These are phyloP conservation scores for Tolypocladium capitatum DNA, from an alignment of 2,329 filamentous ascomycete species.

Conservation along the genomic window DNA sequence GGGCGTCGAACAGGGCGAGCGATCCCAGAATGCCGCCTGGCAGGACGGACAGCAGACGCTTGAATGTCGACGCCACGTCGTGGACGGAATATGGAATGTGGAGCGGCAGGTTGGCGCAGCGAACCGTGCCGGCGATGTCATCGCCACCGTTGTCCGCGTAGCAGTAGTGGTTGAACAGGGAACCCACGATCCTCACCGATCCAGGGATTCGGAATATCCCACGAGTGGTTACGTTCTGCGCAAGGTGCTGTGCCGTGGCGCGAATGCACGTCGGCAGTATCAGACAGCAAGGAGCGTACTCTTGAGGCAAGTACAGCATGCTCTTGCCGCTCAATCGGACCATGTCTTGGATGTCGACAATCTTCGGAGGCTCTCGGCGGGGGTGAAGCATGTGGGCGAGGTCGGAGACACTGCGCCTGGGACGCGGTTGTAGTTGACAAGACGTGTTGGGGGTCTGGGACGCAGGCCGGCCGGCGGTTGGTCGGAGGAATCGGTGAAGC, in stretches of 20 bases:
- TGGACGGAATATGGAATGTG: constrained; percentile 48
- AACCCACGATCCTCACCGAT: constrained; percentile 39
- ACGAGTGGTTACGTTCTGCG: constrained; percentile 39
- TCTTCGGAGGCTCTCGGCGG: constrained; percentile 31
- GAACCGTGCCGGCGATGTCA: constrained; percentile 42
- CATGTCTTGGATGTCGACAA: constrained; percentile 42
- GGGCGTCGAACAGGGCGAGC: constrained; percentile 44
- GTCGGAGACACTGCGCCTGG: constrained; percentile 43
- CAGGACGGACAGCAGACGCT: constrained; percentile 47
- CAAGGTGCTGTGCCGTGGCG: constrained; percentile 50
- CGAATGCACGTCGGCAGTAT: constrained; percentile 52
- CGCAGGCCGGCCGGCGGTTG: constrained; percentile 7
- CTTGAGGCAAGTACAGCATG: constrained; percentile 43
- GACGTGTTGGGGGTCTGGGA: constrained; percentile 2
- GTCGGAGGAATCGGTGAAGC: constrained; percentile 24
- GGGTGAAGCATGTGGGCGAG: constrained; percentile 32
- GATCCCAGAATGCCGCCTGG: constrained; percentile 56
- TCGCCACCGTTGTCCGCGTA: constrained; percentile 30
- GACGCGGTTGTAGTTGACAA: constrained; percentile 13
- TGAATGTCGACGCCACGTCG: constrained; percentile 56
- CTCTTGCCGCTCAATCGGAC: constrained; percentile 51
- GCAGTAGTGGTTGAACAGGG: constrained; percentile 52
- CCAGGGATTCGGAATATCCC: constrained; percentile 54
- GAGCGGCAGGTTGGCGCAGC: constrained; percentile 43
- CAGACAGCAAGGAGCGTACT: constrained; percentile 43